Evolutionary conservation across 2,329 filamentous ascomycete genomes (phyloP), one percentile per base, ranked within the genome.

Genomic region (Leptographium lundbergii): DNA sequence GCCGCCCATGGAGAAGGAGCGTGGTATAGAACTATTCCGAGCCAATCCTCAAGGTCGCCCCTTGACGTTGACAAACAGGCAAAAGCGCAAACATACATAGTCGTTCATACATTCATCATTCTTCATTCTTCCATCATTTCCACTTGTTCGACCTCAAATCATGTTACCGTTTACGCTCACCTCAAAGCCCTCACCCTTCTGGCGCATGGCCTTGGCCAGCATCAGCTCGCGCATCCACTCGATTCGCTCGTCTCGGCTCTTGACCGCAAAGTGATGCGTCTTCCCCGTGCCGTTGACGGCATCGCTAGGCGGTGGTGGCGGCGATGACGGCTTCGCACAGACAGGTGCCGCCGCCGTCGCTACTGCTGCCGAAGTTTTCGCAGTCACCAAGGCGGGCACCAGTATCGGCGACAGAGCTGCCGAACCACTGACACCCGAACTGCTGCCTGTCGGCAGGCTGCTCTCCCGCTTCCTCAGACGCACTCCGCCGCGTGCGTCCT

Each of bases 201-300:
- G 87, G 76, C 86, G 88, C 69, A 90, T 76, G 22, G 89, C 89
- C 76, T 94, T 94, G 58, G 89, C 89, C 53, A 95, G 82, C 89
- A 95, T 95, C 62, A 95, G 75, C 78, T 95, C 89, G 58, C 89
- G 80, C 89, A 95, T 95, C 94, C 94, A 99, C 70, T 96, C 92
- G 67, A 97, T 96, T 62, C 92, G 82, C 69, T 96, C 89, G 68
- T 96, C 89, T 17, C 91, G 82, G 66, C 79, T 84, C 73, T 87
- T 87, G 65, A 96, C 92, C 0, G 92, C 89, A 70, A 97, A 97
- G 70, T 97, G 90, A 68, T 97, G 92, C 52, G 89, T 88, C 79
- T 96, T 96, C 66, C 83, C 84, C 13, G 81, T 84, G 59, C 81
- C 82, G 61, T 85, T 84, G 63, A 73, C 74, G 29, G 77, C 68